A percentile compares a stretch with the other conserved stretches of the same genome.
These are phyloP conservation scores for Pyrenophora seminiperda DNA, from an alignment of 2,329 filamentous ascomycete species.

Conservation along the genomic window DNA sequence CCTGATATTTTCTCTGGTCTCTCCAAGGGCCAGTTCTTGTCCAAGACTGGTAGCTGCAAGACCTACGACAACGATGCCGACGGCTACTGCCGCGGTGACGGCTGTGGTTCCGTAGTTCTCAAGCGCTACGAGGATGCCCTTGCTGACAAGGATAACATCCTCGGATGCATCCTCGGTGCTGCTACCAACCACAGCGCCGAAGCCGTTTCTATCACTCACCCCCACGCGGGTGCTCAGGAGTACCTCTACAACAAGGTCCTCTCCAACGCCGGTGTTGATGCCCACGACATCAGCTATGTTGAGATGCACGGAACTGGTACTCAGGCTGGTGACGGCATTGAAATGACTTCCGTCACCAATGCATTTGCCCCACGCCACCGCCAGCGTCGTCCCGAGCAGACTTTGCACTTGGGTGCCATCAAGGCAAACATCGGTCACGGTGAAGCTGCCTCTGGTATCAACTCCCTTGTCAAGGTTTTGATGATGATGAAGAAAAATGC, in stretches of 20 bases:
- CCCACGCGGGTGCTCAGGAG: conserved; percentile 77
- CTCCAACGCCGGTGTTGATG: conserved; percentile 73
- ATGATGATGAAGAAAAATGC: conserved; percentile 61
- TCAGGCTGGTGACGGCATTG: conserved; percentile 79
- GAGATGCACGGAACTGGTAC: conserved; percentile 92
- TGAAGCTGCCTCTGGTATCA: conserved; percentile 61
- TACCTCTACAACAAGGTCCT: conserved; percentile 72
- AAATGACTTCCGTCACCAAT: conserved; percentile 77
- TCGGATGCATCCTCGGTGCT: conserved; percentile 76
- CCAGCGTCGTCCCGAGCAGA: conserved; percentile 56
- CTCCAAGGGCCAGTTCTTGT: conserved; percentile 77
- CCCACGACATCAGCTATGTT: conserved; percentile 78
- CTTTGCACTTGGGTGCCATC: conserved; percentile 60
- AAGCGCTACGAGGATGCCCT: conserved; percentile 81
- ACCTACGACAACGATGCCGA: conserved; percentile 81
- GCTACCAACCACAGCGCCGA: conserved; percentile 83
- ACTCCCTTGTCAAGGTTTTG: conserved; percentile 59
- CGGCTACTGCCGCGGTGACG: conserved; percentile 82
- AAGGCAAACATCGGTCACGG: conserved; percentile 62
- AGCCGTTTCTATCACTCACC: conserved; percentile 81
- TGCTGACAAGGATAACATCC: conserved; percentile 71
- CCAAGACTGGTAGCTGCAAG: conserved; percentile 76
- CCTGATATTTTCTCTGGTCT: conserved; percentile 79
- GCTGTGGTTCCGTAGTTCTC: conserved; percentile 73
- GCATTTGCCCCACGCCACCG: conserved; percentile 63